A percentile compares a stretch with the other conserved stretches of the same genome.
Evolutionary conservation across 2,329 filamentous ascomycete genomes (phyloP).

Genomic region (Tolypocladium guangdongense): DNA sequence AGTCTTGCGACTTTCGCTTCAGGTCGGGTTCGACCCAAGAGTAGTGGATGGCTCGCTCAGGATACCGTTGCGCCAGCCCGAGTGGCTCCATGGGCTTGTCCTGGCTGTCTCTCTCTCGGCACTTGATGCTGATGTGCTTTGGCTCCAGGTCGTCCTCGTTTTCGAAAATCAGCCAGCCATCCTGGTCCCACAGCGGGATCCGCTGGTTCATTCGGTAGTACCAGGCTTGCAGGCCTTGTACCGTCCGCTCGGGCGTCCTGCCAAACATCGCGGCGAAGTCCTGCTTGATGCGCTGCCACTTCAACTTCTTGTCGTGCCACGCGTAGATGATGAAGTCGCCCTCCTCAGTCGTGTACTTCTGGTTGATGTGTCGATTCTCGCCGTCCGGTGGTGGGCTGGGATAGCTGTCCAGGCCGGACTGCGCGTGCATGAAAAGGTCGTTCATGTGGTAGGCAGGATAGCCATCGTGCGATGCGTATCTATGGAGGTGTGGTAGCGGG

Average conservation of each 20-base stretch:
- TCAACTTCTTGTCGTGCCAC: constrained; percentile 32
- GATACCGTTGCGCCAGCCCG: constrained; percentile 31
- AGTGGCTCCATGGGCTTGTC: constrained; percentile 25
- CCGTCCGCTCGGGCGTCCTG: constrained; percentile 24
- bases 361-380: constrained; percentile 29
- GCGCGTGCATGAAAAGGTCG: constrained; percentile 12
- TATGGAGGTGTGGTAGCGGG: constrained; percentile 10
- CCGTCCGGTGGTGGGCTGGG: constrained; percentile 24
- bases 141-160: constrained; percentile 27
- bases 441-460: constrained; percentile 11
- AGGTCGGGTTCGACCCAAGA: constrained; percentile 30
- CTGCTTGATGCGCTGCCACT: constrained; percentile 29
- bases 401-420: constrained; percentile 16
- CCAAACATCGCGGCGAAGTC: constrained; percentile 28
- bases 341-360: constrained; percentile 32
- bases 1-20: constrained; percentile 24
- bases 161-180: constrained; percentile 29
- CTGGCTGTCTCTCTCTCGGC: constrained; percentile 25
- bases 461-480: constrained; percentile 10
- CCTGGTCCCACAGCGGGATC: constrained; percentile 27
- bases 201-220: constrained; percentile 32
- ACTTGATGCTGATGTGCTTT: constrained; percentile 26
- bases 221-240: constrained; percentile 30
- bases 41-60: constrained; percentile 35
- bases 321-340: constrained; percentile 33